Conservation (phyloP, 495 filamentous ascomycete genomes). For the Tetracladium setigerum region DNA sequence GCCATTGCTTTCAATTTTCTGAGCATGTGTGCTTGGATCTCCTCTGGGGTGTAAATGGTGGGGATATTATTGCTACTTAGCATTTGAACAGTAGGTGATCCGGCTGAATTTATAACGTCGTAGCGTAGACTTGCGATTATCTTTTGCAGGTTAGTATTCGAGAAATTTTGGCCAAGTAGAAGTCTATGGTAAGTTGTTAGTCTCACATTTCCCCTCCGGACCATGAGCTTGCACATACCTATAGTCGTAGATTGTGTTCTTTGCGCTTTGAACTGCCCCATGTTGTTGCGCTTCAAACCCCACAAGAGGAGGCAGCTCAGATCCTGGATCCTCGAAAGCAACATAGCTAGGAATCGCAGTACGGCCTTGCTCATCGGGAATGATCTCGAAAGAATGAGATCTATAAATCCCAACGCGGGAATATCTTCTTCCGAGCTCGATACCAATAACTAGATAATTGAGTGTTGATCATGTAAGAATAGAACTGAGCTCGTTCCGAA, state of each 20-base stretch:
- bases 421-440: slow-evolving; percentile 96
- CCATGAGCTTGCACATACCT: slow-evolving; percentile 51
- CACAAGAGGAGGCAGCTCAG: slow-evolving; percentile 68
- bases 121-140: slow-evolving; percentile 83
- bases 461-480: too few relatives aligned
- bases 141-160: slow-evolving; percentile 70
- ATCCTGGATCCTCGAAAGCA: slow-evolving; percentile 93
- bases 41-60: slow-evolving; percentile 74
- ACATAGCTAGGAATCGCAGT: slow-evolving; percentile 96
- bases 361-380: slow-evolving; percentile 95
- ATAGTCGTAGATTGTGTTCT: slow-evolving; percentile 81
- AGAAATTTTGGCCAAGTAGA: slow-evolving; percentile 78
- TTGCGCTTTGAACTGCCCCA: slow-evolving; percentile 82
- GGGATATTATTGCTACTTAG: slow-evolving; percentile 58
- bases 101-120: slow-evolving; percentile 69
- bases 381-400: slow-evolving; percentile 89
- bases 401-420: slow-evolving; percentile 98
- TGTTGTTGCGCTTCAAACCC: slow-evolving; percentile 99
- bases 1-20: slow-evolving; percentile 95
- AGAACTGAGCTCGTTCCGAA: too few relatives aligned
- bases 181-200: slow-evolving; percentile 49
- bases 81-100: slow-evolving; percentile 73
- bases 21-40: slow-evolving; percentile 74
- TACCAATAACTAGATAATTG: slow-evolving; percentile 66
- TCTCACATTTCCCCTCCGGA: slow-evolving; percentile 18